phyloP scores from a whole-genome alignment of 306 rosid genomes.

The Rosa rugosa region DNA sequence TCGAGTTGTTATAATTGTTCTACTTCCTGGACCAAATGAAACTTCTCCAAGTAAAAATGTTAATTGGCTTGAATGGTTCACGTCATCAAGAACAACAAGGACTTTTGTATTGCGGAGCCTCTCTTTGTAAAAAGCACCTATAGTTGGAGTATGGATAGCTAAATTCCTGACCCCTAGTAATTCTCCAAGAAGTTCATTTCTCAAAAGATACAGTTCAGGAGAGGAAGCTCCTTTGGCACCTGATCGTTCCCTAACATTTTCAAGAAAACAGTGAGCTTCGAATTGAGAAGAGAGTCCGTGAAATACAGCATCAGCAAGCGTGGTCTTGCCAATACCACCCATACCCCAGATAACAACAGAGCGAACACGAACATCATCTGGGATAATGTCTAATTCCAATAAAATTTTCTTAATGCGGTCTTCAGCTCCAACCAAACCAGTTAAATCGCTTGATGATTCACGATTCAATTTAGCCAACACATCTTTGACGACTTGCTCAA shows the following conservation, averaged over 20 bases:
- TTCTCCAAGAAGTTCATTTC: background rate
- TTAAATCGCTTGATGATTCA: background rate
- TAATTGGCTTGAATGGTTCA: conserved; percentile 9
- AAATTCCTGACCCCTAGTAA: background rate
- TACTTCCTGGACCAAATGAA: conserved; percentile 17
- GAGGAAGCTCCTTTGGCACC: background rate
- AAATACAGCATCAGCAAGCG: background rate
- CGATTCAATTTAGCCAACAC: background rate
- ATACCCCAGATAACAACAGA: background rate
- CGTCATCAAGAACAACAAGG: conserved; percentile 20
- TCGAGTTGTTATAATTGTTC: background rate
- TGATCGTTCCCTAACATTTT: background rate
- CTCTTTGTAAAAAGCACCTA: background rate
- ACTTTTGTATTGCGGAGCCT: background rate
- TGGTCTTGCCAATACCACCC: background rate
- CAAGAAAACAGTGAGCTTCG: background rate
- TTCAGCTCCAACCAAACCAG: background rate
- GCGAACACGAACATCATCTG: background rate
- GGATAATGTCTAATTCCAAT: background rate
- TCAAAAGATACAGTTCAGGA: background rate
- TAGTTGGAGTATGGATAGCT: background rate
- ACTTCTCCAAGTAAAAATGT: background rate
- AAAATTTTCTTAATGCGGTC: background rate
- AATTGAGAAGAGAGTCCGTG: background rate
- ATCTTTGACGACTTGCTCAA: background rate